phyloP scores from a whole-genome alignment of 768 basidiomycete species.

The Tephrocybe rancida region DNA sequence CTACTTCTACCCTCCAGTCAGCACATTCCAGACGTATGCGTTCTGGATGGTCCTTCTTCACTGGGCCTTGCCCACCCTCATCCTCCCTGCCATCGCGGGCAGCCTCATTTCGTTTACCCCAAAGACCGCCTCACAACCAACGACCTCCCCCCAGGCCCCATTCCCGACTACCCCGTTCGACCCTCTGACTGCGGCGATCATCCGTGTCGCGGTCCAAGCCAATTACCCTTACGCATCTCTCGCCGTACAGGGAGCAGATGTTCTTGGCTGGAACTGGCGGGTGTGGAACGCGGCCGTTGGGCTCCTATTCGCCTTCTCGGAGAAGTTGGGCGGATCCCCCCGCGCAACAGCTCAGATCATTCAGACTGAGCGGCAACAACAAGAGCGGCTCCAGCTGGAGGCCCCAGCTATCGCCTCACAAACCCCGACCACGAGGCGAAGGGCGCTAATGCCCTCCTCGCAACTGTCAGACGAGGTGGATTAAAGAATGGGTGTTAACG shows the following conservation, averaged over 20 bases:
- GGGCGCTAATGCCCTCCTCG: conserved; percentile 22
- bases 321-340: conserved; percentile 57
- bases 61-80: conserved; percentile 63
- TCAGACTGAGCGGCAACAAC: conserved; percentile 24
- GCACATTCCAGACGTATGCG: conserved; percentile 43
- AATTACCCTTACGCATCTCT: conserved; percentile 53
- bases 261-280: conserved; percentile 58
- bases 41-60: conserved; percentile 60
- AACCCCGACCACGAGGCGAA: conserved; percentile 10
- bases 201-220: conserved; percentile 60
- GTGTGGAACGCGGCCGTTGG: conserved; percentile 55
- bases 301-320: conserved; percentile 69
- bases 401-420: background rate
- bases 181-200: conserved; percentile 64
- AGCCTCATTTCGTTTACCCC: conserved; percentile 66
- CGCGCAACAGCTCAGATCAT: conserved; percentile 32
- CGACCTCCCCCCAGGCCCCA: conserved; percentile 13
- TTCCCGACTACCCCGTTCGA: conserved; percentile 44
- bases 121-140: conserved; percentile 17
- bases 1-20: conserved; percentile 51
- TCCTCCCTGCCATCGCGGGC: conserved; percentile 61
- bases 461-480: conserved; percentile 18
- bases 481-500: background rate
- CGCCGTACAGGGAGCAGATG: conserved; percentile 45
- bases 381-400: conserved; percentile 14